Evolutionary conservation across 768 basidiomycete species (phyloP).

Genomic region (Tricholoma furcatifolium): DNA sequence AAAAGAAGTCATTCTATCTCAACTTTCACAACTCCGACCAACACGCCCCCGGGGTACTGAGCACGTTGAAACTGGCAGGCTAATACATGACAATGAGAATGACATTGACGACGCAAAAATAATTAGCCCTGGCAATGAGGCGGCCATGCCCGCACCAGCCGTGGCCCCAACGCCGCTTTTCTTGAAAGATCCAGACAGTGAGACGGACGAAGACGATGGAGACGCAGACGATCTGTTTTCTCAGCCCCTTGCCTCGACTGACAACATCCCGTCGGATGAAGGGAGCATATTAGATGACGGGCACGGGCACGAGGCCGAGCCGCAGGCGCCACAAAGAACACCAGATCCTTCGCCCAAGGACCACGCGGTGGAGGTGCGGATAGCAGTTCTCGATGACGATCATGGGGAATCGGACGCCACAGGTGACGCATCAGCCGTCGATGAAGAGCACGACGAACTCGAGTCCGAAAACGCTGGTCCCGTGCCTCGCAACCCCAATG

Average conservation of each 20-base stretch:
- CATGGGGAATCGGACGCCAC: too few relatives aligned
- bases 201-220: constrained; percentile 5
- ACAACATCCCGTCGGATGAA: neutral
- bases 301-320: too few relatives aligned
- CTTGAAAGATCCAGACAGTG: neutral
- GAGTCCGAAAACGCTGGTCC: neutral
- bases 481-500: too few relatives aligned
- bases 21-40: constrained; percentile 13
- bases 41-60: neutral
- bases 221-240: neutral
- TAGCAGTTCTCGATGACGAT: too few relatives aligned
- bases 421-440: neutral
- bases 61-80: neutral
- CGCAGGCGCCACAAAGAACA: too few relatives aligned
- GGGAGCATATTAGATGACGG: neutral
- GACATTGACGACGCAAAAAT: neutral
- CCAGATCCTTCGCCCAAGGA: too few relatives aligned
- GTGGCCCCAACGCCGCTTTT: neutral
- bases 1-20: constrained; percentile 14
- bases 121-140: neutral
- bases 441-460: neutral
- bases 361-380: too few relatives aligned
- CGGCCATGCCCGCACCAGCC: neutral
- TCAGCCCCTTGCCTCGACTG: too few relatives aligned
- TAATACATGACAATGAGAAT: too few relatives aligned